Conservation (phyloP, 225 moss, liverwort and hornwort species). For the Asterella californica region DNA sequence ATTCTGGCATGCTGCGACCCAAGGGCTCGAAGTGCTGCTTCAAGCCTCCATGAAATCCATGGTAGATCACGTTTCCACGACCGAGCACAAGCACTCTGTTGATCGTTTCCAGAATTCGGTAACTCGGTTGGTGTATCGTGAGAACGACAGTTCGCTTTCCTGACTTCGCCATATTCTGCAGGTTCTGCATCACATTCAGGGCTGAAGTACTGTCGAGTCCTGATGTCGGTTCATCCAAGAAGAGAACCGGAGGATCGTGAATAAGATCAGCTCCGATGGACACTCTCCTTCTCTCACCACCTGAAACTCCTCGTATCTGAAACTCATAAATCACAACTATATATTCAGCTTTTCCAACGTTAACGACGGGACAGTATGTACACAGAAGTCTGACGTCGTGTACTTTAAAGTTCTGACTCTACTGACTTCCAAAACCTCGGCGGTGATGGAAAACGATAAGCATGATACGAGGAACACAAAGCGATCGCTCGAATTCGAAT, state of each 20-base stretch:
- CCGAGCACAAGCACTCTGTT: slow-evolving; percentile 44
- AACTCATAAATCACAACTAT: too few relatives aligned
- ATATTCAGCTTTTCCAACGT: too few relatives aligned
- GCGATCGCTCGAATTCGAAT: too few relatives aligned
- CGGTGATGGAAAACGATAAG: too few relatives aligned
- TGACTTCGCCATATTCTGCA: slow-evolving; percentile 39
- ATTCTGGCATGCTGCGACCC: slow-evolving; percentile 40
- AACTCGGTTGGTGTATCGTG: slow-evolving; percentile 52
- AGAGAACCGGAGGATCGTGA: slow-evolving; percentile 49
- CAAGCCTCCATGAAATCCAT: slow-evolving; percentile 26
- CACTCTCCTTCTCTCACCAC: slow-evolving; percentile 45
- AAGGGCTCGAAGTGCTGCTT: slow-evolving; percentile 36
- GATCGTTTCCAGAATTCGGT: slow-evolving; percentile 45
- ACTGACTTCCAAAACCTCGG: too few relatives aligned
- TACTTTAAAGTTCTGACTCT: too few relatives aligned
- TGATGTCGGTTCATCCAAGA: slow-evolving; percentile 48
- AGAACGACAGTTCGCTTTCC: slow-evolving; percentile 41
- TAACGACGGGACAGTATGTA: too few relatives aligned
- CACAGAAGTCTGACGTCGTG: too few relatives aligned
- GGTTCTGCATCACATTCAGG: slow-evolving; percentile 43
- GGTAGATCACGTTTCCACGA: slow-evolving; percentile 39
- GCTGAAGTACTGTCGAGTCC: slow-evolving; percentile 49
- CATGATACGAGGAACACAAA: too few relatives aligned
- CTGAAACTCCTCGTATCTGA: slow-evolving; percentile 48
- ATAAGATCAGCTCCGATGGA: slow-evolving; percentile 48